Evolutionary conservation across 352 stramenopile genomes (phyloP), one percentile per base, ranked within the genome.

Genomic region (Globisporangium abappressorium): DNA sequence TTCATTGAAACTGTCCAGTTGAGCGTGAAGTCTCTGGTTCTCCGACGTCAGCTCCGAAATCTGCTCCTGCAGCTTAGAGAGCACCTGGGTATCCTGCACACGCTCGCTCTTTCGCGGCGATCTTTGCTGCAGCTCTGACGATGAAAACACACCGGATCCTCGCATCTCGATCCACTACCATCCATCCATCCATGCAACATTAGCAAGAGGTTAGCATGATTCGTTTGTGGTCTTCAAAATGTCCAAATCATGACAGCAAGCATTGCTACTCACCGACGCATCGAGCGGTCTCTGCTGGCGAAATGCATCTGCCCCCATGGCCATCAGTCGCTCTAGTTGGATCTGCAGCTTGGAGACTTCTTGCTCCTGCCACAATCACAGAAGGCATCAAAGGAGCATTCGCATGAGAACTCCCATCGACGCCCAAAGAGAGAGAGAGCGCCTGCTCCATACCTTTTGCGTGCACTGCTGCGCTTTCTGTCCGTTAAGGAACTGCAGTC

Each of bases 401-500:
- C 15, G 49, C 12, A 57, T 36, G 11, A 57, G 12, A 20, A 30
- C 34, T 57, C 5, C 49, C 49, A 18, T n/a, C 55, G 26, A n/a
- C 18, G n/a, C 5, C 12, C 2, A n/a, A 7, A 34, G 14, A n/a
- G 1, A 22, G 6, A 20, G 6, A 33, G 30, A 9, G 22, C 12
- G 14, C 2, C 12, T 9, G 0, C 14, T 22, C 55, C 57, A 4
- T 28, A 72, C 84, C 78, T 91, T 95, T 26, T 90, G 75, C 22
- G 38, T 60, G 33, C 77, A 75, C 38, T 89, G 72, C 62, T 88
- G 78, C 9, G 74, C 76, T 57, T 81, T 81, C 58, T 95, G 85
- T 0, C 49, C 60, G 33, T 85, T 85, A 14, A 92, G 38, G 36
- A 93, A 92, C 73, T 90, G 82, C 33, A 93, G 72, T 54, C 89